A percentile compares a stretch with the other conserved stretches of the same genome.
Conservation (phyloP, 208 protist species). For the Trypanosoma platydactyli region DNA sequence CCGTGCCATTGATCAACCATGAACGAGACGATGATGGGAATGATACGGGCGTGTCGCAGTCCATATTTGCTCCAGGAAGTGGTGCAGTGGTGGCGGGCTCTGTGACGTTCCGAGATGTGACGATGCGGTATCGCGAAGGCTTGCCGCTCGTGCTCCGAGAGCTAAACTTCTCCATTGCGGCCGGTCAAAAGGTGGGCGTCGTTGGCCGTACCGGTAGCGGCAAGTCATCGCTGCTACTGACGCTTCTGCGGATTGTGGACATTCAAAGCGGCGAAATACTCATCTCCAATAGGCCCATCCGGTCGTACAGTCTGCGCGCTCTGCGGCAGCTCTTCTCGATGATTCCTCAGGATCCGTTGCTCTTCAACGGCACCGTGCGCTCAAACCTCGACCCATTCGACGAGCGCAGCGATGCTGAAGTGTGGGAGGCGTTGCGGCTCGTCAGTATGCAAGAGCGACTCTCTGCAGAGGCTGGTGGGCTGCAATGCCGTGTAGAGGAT, state of each 20-base stretch:
- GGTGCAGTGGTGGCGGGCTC: constrained; percentile 1
- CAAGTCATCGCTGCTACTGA: constrained; percentile 79
- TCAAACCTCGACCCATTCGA: constrained; percentile 74
- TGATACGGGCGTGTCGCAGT: too few species aligned
- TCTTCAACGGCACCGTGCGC: constrained; percentile 76
- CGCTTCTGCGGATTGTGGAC: constrained; percentile 66
- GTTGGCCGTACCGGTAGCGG: constrained; percentile 84
- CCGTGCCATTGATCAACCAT: neutral
- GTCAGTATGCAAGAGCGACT: constrained; percentile 55
- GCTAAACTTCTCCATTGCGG: constrained; percentile 50
- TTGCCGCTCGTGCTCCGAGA: constrained; percentile 70
- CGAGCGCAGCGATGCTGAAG: constrained; percentile 38
- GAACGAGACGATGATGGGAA: neutral
- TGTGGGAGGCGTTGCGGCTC: constrained; percentile 37
- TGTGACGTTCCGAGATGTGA: constrained; percentile 63
- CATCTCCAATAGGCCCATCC: constrained; percentile 36
- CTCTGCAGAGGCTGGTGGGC: constrained; percentile 33
- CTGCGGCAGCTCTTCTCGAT: constrained; percentile 66
- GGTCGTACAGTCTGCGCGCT: constrained; percentile 40
- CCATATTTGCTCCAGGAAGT: too few species aligned
- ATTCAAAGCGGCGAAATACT: constrained; percentile 45
- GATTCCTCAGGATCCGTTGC: constrained; percentile 79
- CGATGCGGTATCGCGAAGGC: constrained; percentile 76
- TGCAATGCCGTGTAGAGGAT: constrained; percentile 29
- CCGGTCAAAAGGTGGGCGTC: constrained; percentile 78